A percentile compares a stretch with the other conserved stretches of the same genome.
These are phyloP conservation scores for Globisporangium rhizosaccharum DNA, from an alignment of 352 stramenopile genomes.

Conservation along the genomic window DNA sequence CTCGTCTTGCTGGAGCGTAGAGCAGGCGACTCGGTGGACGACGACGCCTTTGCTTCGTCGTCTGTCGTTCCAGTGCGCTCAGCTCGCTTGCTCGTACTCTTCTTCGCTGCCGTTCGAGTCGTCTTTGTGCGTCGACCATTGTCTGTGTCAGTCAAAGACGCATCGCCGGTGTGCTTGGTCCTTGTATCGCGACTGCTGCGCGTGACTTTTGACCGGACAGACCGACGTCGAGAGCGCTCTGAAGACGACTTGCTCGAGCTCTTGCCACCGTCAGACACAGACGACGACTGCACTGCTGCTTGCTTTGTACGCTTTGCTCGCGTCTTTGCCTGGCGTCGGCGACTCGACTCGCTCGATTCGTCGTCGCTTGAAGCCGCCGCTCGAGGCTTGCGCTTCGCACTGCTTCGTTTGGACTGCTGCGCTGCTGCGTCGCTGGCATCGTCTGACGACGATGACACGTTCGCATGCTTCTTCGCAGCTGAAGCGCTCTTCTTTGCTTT, in stretches of 20 bases:
- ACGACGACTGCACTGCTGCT: no score
- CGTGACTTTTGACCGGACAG: no score
- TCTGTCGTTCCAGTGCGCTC: neutral
- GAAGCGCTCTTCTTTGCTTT: conserved; percentile 5
- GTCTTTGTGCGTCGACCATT: neutral
- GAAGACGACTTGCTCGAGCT: no score
- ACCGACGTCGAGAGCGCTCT: no score
- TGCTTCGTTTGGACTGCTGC: neutral
- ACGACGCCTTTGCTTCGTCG: conserved; percentile 9
- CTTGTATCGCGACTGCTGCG: no score
- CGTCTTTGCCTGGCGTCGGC: no score
- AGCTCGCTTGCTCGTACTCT: conserved; percentile 1
- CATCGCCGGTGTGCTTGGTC: no score
- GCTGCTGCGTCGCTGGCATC: neutral
- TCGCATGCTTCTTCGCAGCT: neutral
- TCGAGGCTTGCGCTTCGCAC: neutral
- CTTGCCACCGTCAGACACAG: no score
- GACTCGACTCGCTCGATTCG: no score
- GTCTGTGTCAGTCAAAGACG: no score
- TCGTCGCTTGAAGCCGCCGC: no score
- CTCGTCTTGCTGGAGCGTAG: neutral
- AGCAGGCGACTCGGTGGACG: neutral
- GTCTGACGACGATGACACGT: conserved; percentile 15
- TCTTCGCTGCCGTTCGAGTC: neutral
- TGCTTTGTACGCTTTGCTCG: no score